These are phyloP conservation scores for Globisporangium recalcitrans DNA, from an alignment of 352 stramenopile species.

Conservation along the genomic window DNA sequence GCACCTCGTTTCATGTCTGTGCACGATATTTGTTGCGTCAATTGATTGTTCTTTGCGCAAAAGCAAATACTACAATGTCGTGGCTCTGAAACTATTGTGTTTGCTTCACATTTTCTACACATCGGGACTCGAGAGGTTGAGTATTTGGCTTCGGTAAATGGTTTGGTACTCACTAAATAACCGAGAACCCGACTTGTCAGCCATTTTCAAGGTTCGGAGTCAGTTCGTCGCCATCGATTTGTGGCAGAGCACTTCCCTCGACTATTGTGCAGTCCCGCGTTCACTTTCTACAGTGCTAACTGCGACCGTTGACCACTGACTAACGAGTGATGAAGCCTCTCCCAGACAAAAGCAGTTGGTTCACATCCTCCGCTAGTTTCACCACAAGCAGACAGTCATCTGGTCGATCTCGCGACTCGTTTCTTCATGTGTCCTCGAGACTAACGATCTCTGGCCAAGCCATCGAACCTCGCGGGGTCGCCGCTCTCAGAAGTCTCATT, in stretches of 20 bases:
- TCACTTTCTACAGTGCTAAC: background rate
- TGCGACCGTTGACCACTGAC: background rate
- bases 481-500: background rate
- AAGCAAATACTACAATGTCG: no score
- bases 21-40: no score
- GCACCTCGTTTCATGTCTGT: no score
- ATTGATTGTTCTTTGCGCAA: no score
- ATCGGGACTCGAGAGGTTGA: no score
- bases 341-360: background rate
- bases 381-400: background rate
- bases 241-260: background rate
- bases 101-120: no score
- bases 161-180: background rate
- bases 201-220: background rate
- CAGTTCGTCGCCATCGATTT: background rate
- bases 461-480: background rate
- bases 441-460: background rate
- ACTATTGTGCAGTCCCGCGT: background rate
- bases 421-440: background rate
- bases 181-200: background rate
- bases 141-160: background rate
- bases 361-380: background rate
- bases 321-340: background rate
- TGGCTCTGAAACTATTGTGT: no score
- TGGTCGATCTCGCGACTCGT: background rate